Conservation (phyloP, 2,329 filamentous ascomycete species). For the Claviceps fusiformis region DNA sequence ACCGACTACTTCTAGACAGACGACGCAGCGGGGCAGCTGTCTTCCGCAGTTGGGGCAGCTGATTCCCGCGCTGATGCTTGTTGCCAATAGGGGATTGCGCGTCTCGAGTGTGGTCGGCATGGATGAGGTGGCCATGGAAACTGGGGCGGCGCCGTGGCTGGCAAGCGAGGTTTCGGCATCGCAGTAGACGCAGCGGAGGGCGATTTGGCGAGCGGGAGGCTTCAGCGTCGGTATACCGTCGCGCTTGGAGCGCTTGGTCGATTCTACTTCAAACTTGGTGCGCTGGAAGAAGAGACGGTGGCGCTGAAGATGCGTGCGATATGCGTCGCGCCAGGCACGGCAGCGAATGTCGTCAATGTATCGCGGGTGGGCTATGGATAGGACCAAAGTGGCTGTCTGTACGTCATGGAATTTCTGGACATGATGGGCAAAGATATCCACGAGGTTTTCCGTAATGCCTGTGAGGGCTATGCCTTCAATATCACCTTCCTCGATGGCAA, state of each 20-base stretch:
- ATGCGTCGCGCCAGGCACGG: constrained; percentile 57
- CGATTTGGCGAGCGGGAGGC: constrained; percentile 54
- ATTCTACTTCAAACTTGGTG: constrained; percentile 65
- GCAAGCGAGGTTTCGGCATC: constrained; percentile 43
- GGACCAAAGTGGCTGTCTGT: constrained; percentile 64
- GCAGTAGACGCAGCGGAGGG: constrained; percentile 66
- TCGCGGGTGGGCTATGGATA: constrained; percentile 59
- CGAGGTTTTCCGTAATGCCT: constrained; percentile 57
- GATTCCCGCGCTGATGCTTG: constrained; percentile 45
- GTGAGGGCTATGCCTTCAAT: constrained; percentile 67
- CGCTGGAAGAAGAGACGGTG: constrained; percentile 63
- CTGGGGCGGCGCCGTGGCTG: constrained; percentile 18
- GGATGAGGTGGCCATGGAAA: neutral
- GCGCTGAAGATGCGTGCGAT: constrained; percentile 57
- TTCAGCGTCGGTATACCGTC: constrained; percentile 49
- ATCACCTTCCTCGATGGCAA: constrained; percentile 51
- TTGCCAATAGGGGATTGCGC: constrained; percentile 43
- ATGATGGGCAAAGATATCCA: constrained; percentile 65
- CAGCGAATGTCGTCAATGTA: constrained; percentile 69
- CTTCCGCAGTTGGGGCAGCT: constrained; percentile 54
- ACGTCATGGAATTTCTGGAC: constrained; percentile 63
- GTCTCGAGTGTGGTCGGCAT: constrained; percentile 15
- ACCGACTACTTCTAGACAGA: constrained; percentile 54
- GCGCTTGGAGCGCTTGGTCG: constrained; percentile 54
- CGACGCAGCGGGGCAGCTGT: constrained; percentile 52